Percentiles rank a stretch among this genome's conserved stretches.
These are phyloP conservation scores for Drechslerella stenobrocha DNA, from an alignment of 2,329 filamentous ascomycete species.

Conservation along the genomic window DNA sequence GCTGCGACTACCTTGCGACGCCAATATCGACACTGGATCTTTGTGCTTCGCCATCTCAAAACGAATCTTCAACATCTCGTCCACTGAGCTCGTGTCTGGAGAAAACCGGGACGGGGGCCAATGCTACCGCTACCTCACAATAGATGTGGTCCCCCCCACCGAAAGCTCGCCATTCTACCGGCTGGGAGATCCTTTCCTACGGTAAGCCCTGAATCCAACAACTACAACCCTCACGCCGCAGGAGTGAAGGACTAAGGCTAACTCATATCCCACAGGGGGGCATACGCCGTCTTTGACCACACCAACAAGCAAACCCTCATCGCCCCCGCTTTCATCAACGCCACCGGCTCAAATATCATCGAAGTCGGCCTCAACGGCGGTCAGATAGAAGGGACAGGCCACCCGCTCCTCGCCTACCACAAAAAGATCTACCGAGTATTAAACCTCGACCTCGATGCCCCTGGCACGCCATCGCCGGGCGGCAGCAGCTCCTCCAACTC, in stretches of 20 bases:
- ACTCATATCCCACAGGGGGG: slow-evolving; percentile 10
- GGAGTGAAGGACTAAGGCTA: too few species aligned
- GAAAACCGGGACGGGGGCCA: slow-evolving; percentile 20
- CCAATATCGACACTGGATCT: slow-evolving; percentile 17
- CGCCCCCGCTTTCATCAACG: slow-evolving; percentile 33
- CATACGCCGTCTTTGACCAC: slow-evolving; percentile 37
- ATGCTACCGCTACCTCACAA: slow-evolving; percentile 18
- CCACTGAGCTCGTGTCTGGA: slow-evolving; percentile 18
- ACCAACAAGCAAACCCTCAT: slow-evolving; percentile 38
- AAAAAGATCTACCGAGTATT: slow-evolving; percentile 7
- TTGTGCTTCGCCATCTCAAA: slow-evolving; percentile 27
- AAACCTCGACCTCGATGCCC: slow-evolving; percentile 14
- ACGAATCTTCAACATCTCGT: slow-evolving; percentile 28
- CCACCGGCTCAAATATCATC: slow-evolving; percentile 21
- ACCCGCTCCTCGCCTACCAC: slow-evolving; percentile 11
- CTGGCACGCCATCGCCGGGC: slow-evolving; percentile 27
- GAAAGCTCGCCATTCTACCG: slow-evolving; percentile 18
- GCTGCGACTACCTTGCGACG: slow-evolving; percentile 13
- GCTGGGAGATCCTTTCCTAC: slow-evolving; percentile 32
- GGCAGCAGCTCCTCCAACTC: slow-evolving; percentile 27
- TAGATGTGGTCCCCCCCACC: slow-evolving; percentile 12
- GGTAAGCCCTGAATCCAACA: slow-evolving; percentile 6
- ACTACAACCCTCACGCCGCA: neutral
- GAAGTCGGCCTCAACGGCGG: slow-evolving; percentile 29
- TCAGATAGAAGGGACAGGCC: slow-evolving; percentile 13